A percentile compares a stretch with the other conserved stretches of the same genome.
phyloP scores from a whole-genome alignment of 257 asterid genomes.

The Solanum ahanhuiri region DNA sequence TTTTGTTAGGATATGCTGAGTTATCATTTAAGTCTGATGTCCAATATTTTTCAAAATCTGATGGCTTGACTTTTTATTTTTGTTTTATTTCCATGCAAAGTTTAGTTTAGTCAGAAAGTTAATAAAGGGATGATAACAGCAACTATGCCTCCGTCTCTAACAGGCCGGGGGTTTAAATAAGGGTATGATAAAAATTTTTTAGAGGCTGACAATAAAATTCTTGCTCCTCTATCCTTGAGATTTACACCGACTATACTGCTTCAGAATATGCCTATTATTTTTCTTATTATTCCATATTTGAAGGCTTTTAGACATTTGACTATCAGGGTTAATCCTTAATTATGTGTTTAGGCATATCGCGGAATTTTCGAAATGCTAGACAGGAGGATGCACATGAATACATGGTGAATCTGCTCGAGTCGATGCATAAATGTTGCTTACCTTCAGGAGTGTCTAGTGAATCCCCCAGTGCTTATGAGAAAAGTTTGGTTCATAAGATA shows the following conservation, averaged over 20 bases:
- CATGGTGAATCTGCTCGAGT: conserved; percentile 91
- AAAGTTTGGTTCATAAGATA: conserved; percentile 94
- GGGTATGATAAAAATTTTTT: too few relatives aligned
- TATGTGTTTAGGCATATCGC: conserved; percentile 59
- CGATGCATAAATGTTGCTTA: conserved; percentile 97
- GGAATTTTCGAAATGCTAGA: conserved; percentile 78
- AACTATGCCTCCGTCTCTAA: not conserved
- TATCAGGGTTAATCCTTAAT: conserved; percentile 27
- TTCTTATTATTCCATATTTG: not conserved
- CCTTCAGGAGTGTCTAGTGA: conserved; percentile 95
- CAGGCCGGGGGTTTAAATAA: not conserved
- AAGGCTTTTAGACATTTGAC: conserved; percentile 5
- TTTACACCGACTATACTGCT: not conserved
- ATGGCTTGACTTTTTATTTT: not conserved
- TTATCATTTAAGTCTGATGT: not conserved
- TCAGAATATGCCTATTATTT: not conserved
- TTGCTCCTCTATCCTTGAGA: not conserved
- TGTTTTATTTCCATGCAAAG: not conserved
- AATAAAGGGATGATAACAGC: not conserved
- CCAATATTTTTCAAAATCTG: not conserved
- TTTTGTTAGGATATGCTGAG: not conserved
- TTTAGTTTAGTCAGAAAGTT: not conserved
- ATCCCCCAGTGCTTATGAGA: conserved; percentile 87
- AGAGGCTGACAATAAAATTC: not conserved
- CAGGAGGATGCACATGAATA: conserved; percentile 99